Percentiles rank a stretch among this genome's conserved stretches.
Evolutionary conservation across 495 filamentous ascomycete genomes (phyloP).

Genomic region (Xylaria venustula): DNA sequence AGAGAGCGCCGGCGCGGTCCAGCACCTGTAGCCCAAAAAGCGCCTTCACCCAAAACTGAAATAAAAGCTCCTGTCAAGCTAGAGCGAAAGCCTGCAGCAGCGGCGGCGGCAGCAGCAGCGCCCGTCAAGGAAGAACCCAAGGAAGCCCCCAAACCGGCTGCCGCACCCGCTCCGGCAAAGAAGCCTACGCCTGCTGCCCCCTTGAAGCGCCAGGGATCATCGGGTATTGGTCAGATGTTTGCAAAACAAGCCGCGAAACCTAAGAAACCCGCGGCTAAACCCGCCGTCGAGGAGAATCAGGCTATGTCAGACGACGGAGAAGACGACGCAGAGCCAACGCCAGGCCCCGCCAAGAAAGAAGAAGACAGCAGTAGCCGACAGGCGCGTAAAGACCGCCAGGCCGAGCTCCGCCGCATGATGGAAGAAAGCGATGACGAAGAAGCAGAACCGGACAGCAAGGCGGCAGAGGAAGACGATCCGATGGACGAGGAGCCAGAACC

Average conservation of each 20-base stretch:
- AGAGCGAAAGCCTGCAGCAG: slow-evolving; percentile 21
- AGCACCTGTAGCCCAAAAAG: slow-evolving; percentile 20
- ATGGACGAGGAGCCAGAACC: slow-evolving; percentile 32
- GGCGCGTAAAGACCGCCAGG: slow-evolving; percentile 68
- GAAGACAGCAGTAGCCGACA: slow-evolving; percentile 43
- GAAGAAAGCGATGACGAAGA: slow-evolving; percentile 66
- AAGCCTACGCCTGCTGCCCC: slow-evolving; percentile 40
- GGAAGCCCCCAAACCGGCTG: slow-evolving; percentile 23
- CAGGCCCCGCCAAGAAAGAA: slow-evolving; percentile 20
- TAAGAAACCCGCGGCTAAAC: slow-evolving; percentile 44
- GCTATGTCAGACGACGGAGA: slow-evolving; percentile 67
- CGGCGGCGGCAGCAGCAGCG: slow-evolving; percentile 9
- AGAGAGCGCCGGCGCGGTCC: slow-evolving; percentile 34
- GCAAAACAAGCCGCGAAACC: slow-evolving; percentile 71
- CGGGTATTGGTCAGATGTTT: slow-evolving; percentile 77
- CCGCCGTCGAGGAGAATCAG: slow-evolving; percentile 41
- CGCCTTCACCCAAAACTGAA: slow-evolving; percentile 16
- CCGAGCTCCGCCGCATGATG: slow-evolving; percentile 80
- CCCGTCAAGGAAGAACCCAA: slow-evolving; percentile 38
- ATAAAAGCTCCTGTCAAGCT: slow-evolving; percentile 16
- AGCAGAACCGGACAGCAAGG: slow-evolving; percentile 30
- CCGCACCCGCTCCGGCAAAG: slow-evolving; percentile 33
- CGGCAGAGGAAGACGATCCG: slow-evolving; percentile 22
- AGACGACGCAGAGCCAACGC: slow-evolving; percentile 57
- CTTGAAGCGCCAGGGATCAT: slow-evolving; percentile 56